Conservation (phyloP, 345 rosid species). For the Ceriops decandra region DNA sequence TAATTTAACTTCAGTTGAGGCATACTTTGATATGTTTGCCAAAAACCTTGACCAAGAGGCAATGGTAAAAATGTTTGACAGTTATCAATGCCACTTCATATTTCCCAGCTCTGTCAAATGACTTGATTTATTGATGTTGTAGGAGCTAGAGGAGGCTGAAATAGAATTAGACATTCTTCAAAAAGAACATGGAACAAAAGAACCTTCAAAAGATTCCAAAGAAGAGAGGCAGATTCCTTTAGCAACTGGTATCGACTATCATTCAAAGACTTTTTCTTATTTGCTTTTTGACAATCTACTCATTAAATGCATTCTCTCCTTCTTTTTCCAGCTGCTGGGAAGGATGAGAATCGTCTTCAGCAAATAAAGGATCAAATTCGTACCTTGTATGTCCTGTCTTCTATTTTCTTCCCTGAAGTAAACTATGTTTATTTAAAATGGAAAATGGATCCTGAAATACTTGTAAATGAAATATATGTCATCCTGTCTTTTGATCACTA, state of each 20-base stretch:
- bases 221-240: slow-evolving; percentile 31
- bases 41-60: slow-evolving; percentile 43
- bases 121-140: slow-evolving; percentile 20
- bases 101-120: slow-evolving; percentile 1
- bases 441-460: background rate
- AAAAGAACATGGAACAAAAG: slow-evolving; percentile 36
- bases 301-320: background rate
- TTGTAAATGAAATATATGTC: background rate
- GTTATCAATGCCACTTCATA: slow-evolving; percentile 1
- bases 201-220: slow-evolving; percentile 30
- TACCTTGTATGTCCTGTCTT: slow-evolving; percentile 47
- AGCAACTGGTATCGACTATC: slow-evolving; percentile 33
- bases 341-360: slow-evolving; percentile 53
- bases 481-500: too few species aligned
- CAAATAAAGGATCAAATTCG: slow-evolving; percentile 59
- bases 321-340: slow-evolving; percentile 40
- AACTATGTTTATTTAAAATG: background rate
- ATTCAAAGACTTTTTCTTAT: background rate
- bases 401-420: slow-evolving; percentile 7
- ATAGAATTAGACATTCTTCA: slow-evolving; percentile 58
- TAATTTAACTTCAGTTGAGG: slow-evolving; percentile 60
- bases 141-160: slow-evolving; percentile 80
- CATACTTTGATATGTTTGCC: slow-evolving; percentile 61
- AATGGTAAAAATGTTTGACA: slow-evolving; percentile 39
- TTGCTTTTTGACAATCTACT: background rate